Evolutionary conservation across 768 basidiomycete species (phyloP).

Genomic region (Boletus vermiculosoides): DNA sequence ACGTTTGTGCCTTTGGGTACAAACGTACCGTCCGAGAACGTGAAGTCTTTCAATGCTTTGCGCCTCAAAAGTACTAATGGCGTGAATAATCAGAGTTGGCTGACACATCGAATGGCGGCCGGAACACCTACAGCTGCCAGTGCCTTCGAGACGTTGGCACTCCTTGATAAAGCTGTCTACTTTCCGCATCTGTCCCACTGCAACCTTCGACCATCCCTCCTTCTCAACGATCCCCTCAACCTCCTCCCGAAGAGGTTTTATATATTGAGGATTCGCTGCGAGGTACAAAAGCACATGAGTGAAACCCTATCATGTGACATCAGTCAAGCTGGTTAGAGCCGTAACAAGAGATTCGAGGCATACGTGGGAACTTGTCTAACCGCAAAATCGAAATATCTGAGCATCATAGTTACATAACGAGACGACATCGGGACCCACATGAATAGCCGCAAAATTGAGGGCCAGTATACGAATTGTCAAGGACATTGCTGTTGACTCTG

Average conservation of each 20-base stretch:
- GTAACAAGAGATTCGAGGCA: too few species aligned
- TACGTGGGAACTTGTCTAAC: neutral
- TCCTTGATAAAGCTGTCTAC: conserved; percentile 39
- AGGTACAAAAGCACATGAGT: conserved; percentile 34
- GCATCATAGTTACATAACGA: neutral
- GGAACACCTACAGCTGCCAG: conserved; percentile 17
- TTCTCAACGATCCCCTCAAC: neutral
- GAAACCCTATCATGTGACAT: conserved; percentile 15
- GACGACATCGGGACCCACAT: neutral
- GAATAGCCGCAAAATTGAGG: neutral
- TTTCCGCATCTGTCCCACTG: conserved; percentile 33
- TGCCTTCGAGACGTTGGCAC: conserved; percentile 11
- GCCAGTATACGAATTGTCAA: conserved; percentile 14
- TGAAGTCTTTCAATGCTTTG: too few species aligned
- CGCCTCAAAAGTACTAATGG: conserved; percentile 32
- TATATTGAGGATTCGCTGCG: conserved; percentile 35
- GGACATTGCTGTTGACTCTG: conserved; percentile 17
- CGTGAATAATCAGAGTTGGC: neutral
- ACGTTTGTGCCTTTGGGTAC: too few species aligned
- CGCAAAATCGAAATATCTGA: neutral
- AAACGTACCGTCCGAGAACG: too few species aligned
- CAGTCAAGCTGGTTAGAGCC: neutral
- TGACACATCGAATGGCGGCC: neutral
- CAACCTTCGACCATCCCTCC: conserved; percentile 6
- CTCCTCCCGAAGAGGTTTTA: conserved; percentile 32